phyloP scores from a whole-genome alignment of 2,329 filamentous ascomycete species.

The Neonectria neomacrospora region DNA sequence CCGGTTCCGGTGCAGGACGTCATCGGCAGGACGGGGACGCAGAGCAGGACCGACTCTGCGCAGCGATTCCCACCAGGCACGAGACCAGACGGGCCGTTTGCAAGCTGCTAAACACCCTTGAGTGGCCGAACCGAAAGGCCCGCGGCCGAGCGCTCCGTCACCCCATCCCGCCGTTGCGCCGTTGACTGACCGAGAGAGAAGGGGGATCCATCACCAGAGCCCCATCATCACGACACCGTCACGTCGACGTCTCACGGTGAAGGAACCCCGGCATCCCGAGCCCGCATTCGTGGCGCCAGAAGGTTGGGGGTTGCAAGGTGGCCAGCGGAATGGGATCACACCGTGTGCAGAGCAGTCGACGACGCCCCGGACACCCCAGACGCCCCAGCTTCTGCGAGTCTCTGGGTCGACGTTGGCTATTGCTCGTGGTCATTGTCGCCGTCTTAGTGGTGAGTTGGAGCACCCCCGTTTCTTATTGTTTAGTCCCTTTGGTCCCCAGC shows the following conservation, averaged over 20 bases:
- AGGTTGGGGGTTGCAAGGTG: slow-evolving; percentile 19
- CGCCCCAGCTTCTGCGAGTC: slow-evolving; percentile 27
- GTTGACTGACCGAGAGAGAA: slow-evolving; percentile 4
- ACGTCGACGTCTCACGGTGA: neutral
- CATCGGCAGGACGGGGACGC: slow-evolving; percentile 11
- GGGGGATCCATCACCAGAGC: slow-evolving; percentile 9
- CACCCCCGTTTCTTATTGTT: neutral
- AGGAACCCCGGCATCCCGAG: neutral
- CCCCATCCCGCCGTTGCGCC: slow-evolving; percentile 16
- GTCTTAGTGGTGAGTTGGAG: slow-evolving; percentile 40
- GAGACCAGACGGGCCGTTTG: slow-evolving; percentile 30
- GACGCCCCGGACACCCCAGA: slow-evolving; percentile 21
- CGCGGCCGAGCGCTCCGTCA: slow-evolving; percentile 15
- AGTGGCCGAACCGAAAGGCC: slow-evolving; percentile 8
- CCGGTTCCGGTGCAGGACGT: slow-evolving; percentile 24
- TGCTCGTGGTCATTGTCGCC: slow-evolving; percentile 28
- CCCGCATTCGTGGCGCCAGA: slow-evolving; percentile 15
- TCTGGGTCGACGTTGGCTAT: slow-evolving; percentile 15
- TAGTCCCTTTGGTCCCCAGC: slow-evolving; percentile 27
- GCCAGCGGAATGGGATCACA: slow-evolving; percentile 21
- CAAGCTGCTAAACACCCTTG: slow-evolving; percentile 10
- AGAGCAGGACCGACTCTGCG: slow-evolving; percentile 27
- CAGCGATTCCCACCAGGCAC: slow-evolving; percentile 17
- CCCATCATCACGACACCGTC: slow-evolving; percentile 10
- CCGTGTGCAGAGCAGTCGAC: slow-evolving; percentile 20